Percentiles rank a stretch among this genome's conserved stretches.
These are phyloP conservation scores for Verticillium klebahnii DNA, from an alignment of 2,329 filamentous ascomycete genomes.

Conservation along the genomic window DNA sequence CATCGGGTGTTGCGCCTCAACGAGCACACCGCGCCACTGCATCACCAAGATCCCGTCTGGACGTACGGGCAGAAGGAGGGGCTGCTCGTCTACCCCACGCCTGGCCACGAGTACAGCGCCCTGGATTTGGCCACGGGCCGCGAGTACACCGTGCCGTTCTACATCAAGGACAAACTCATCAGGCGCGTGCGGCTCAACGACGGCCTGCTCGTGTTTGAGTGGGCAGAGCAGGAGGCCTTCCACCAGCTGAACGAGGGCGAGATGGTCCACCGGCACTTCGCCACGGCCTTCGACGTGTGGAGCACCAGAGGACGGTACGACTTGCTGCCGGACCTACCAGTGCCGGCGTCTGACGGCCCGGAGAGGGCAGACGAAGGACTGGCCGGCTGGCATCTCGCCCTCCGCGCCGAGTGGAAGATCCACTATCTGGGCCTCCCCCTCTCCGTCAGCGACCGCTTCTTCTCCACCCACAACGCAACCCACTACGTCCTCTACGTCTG, in stretches of 20 bases:
- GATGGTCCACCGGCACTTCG: slow-evolving; percentile 52
- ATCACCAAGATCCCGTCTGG: slow-evolving; percentile 37
- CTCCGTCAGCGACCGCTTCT: slow-evolving; percentile 55
- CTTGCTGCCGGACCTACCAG: slow-evolving; percentile 1
- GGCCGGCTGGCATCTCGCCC: slow-evolving; percentile 35
- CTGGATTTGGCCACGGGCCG: slow-evolving; percentile 44
- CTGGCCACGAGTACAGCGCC: slow-evolving; percentile 31
- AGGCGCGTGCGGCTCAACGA: slow-evolving; percentile 49
- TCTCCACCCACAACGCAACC: slow-evolving; percentile 52
- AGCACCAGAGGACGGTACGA: slow-evolving; percentile 7
- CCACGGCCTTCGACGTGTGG: slow-evolving; percentile 51
- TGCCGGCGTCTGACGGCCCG: neutral
- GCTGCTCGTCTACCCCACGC: slow-evolving; percentile 47
- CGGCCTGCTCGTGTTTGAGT: slow-evolving; percentile 57
- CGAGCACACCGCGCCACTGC: neutral
- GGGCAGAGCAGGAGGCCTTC: slow-evolving; percentile 49
- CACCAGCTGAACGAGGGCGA: slow-evolving; percentile 47
- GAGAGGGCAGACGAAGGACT: neutral
- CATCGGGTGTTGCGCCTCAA: neutral
- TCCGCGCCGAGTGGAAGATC: slow-evolving; percentile 57
- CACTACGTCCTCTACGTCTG: slow-evolving; percentile 61
- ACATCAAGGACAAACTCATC: slow-evolving; percentile 42
- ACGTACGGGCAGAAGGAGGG: slow-evolving; percentile 48
- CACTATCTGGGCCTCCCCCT: slow-evolving; percentile 52
- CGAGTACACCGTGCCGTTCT: slow-evolving; percentile 46